These are phyloP conservation scores for Carex cristatella DNA, from an alignment of 176 grass and related monocot species.

Conservation along the genomic window DNA sequence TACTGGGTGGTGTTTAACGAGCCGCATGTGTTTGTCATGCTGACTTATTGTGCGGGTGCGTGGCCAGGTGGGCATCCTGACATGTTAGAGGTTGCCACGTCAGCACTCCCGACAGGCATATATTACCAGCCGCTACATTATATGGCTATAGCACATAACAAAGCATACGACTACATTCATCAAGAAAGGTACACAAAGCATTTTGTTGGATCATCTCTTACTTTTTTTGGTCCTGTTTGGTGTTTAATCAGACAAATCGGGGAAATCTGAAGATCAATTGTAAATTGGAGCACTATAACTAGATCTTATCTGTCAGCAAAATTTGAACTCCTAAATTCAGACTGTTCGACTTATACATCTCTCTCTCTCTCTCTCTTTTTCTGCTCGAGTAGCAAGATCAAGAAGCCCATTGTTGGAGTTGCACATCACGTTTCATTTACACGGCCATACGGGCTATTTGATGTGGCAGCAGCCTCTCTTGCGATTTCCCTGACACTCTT, in stretches of 20 bases:
- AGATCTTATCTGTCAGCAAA: constrained; percentile 34
- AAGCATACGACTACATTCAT: constrained; percentile 89
- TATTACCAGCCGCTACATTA: constrained; percentile 79
- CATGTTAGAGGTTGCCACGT: constrained; percentile 74
- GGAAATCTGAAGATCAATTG: background rate
- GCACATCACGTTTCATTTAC: constrained; percentile 85
- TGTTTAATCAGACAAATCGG: background rate
- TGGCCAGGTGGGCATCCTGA: constrained; percentile 98
- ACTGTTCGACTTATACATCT: background rate
- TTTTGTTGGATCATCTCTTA: background rate
- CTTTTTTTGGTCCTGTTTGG: background rate
- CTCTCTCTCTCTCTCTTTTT: background rate
- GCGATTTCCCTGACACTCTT: constrained; percentile 82
- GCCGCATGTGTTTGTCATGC: constrained; percentile 87
- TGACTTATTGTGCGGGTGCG: constrained; percentile 92
- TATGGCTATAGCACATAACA: constrained; percentile 76
- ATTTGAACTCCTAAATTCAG: constrained; percentile 3
- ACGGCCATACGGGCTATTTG: constrained; percentile 81
- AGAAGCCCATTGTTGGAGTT: constrained; percentile 58
- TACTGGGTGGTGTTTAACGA: constrained; percentile 98
- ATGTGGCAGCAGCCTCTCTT: constrained; percentile 67
- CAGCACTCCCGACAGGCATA: constrained; percentile 77
- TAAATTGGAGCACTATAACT: background rate
- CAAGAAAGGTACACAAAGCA: constrained; percentile 41
- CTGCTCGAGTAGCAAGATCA: constrained; percentile 8